A percentile compares a stretch with the other conserved stretches of the same genome.
Conservation (phyloP, 768 basidiomycete genomes). For the Suillus paluster region DNA sequence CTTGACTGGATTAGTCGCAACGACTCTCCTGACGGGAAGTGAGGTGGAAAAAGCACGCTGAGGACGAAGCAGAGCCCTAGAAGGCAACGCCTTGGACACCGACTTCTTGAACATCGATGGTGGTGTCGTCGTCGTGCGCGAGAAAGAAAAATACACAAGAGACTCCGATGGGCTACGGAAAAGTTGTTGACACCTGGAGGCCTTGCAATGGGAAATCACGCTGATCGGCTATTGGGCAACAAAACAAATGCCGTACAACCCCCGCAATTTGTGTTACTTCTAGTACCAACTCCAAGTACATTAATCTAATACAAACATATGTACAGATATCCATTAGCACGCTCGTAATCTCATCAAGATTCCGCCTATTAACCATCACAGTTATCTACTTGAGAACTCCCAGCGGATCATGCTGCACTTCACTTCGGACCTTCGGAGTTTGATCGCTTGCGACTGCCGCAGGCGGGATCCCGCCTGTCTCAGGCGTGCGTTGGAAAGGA, state of each 20-base stretch:
- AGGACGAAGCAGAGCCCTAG: constrained; percentile 51
- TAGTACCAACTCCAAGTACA: background rate
- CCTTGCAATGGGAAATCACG: constrained; percentile 8
- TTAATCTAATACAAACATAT: background rate
- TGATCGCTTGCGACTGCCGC: constrained; percentile 5
- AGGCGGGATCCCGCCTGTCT: constrained; percentile 15
- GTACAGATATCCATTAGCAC: background rate
- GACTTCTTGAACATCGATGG: constrained; percentile 67
- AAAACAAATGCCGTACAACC: constrained; percentile 11
- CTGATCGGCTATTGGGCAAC: constrained; percentile 12
- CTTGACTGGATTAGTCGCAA: constrained; percentile 74
- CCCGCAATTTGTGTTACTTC: constrained; percentile 10
- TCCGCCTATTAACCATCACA: background rate
- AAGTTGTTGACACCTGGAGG: constrained; percentile 16
- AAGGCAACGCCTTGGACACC: constrained; percentile 40
- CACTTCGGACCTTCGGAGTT: constrained; percentile 16
- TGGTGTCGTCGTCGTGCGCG: constrained; percentile 26
- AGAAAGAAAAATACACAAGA: constrained; percentile 2
- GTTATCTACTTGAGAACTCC: constrained; percentile 30
- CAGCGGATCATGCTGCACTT: constrained; percentile 33
- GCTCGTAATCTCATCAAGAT: background rate
- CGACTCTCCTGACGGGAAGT: constrained; percentile 58
- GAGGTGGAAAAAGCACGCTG: constrained; percentile 72
- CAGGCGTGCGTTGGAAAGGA: constrained; percentile 31
- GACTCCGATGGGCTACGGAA: constrained; percentile 22